Base-by-base conservation (phyloP, 768 basidiomycete genomes). In the Tulasnella sp. region DNA sequence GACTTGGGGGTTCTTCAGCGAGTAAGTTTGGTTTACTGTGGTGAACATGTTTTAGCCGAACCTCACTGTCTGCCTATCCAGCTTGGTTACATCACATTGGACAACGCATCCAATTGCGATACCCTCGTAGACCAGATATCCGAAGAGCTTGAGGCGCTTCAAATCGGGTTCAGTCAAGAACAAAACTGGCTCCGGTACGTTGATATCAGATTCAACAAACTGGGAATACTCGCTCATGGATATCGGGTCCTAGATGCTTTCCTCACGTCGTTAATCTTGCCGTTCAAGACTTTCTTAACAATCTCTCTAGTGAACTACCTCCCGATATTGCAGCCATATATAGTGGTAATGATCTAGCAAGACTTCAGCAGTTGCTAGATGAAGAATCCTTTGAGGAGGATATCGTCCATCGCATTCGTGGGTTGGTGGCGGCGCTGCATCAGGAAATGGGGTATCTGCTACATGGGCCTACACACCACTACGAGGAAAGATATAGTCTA, bases 91-190 rank as follows among this genome's bases (percentile, higher is more conserved):
- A 49, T 72, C 34, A 72, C 71, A 2, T 8, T 72, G 17, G 71
- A 72, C 39, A 72, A 72, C 49, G 71, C 71, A 14, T 72, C 71
- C 22, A 72, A 72, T 22, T 45, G 49, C 71, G n/a, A 72, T 22
- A 72, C 71, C 19, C 36, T 72, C 17, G 42, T 49, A 38, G 71
- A 72, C 19, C 40, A 42, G n/a, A 22, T 72, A 19, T 31, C 71
- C 39, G 11, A 22, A 36, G 31, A 40, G n/a, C 71, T 72, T 9
- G 34, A 72, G 40, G 40, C 36, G 7, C 71, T 72, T n/a, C 2
- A 42, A 11, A 52, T 72, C 15, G 22, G 37, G 9, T 72, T 72
- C 25, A 42, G 14, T 52, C 31, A 29, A 36, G 71, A 45, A 3
- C 12, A 42, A 72, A 72, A 72, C 19, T 25, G 71, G 1, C n/a